Evolutionary conservation across 768 basidiomycete species (phyloP), one percentile per base, ranked within the genome.

Genomic region (Phallus indusiatus): DNA sequence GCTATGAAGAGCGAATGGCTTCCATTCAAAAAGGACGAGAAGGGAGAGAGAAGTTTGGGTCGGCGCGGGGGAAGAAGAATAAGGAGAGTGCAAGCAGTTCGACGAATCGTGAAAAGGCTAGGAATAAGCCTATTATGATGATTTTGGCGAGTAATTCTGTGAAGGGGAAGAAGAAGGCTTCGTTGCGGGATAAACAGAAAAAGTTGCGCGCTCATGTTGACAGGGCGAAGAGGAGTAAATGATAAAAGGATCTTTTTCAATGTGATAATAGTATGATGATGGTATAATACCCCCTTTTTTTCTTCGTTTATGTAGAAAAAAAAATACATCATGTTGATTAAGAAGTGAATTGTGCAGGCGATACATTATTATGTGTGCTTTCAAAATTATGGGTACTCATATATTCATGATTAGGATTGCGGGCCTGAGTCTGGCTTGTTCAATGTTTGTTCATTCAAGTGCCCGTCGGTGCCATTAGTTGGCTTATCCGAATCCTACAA

Each of bases 121-220:
- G 88, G 69, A 94, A 94, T 71, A 96, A 97, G 71, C 94, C 94
- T 22, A 81, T 95, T 64, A 94, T 95, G 94, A 93, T 92, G 90
- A 84, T 91, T 56, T 73, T 92, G 62, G 78, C 84, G 53, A 90
- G 87, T 60, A 79, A 79, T 1, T 82, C 84, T 1, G 88, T 92
- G n/a, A 76, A 78, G 63, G 77, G 88, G 0, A 92, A 93, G 75
- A 91, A 89, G 75, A 90, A 87, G 74, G 84, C 84, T 21, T 87
- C 85, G 0, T 70, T 93, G 65, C 76, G 83, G 64, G 86, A 92
- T 61, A 93, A 92, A 70, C 90, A 93, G 70, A 83, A 79, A 65
- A 85, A 82, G 69, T 67, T 91, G 64, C 74, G 89, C 54, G 83
- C 82, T 60, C 90, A 91, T 69, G 88, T 90, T 53, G 81, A 86